phyloP scores from a whole-genome alignment of 2,329 filamentous ascomycete genomes.

The Xylariaceae sp. region DNA sequence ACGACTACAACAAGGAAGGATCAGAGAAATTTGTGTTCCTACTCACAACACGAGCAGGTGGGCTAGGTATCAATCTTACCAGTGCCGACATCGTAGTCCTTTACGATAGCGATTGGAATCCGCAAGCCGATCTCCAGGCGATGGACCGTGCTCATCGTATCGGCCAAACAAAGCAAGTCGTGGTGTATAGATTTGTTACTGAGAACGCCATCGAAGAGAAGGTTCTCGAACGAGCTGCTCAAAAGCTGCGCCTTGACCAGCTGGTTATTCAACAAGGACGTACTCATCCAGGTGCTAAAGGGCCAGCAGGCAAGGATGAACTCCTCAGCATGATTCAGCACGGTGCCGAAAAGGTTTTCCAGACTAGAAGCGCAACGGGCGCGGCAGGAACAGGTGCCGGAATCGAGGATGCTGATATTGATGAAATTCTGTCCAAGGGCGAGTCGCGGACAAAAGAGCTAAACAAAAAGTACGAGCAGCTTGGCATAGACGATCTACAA shows the following conservation, averaged over 20 bases:
- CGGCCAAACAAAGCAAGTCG: slow-evolving; percentile 95
- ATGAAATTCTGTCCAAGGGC: slow-evolving; percentile 78
- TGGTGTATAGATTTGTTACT: slow-evolving; percentile 94
- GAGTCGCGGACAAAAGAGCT: slow-evolving; percentile 86
- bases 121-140: slow-evolving; percentile 94
- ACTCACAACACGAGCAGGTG: slow-evolving; percentile 90
- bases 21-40: slow-evolving; percentile 98
- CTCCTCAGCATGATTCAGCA: slow-evolving; percentile 98
- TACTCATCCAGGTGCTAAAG: slow-evolving; percentile 84
- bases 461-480: slow-evolving; percentile 91
- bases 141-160: slow-evolving; percentile 99
- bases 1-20: slow-evolving; percentile 93
- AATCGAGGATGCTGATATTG: slow-evolving; percentile 84
- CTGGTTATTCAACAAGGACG: slow-evolving; percentile 97
- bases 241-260: slow-evolving; percentile 94
- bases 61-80: slow-evolving; percentile 94
- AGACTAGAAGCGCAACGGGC: slow-evolving; percentile 63
- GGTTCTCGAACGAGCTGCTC: slow-evolving; percentile 90
- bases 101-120: slow-evolving; percentile 98
- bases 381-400: slow-evolving; percentile 57
- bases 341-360: slow-evolving; percentile 91
- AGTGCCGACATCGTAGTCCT: slow-evolving; percentile 92
- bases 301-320: slow-evolving; percentile 92
- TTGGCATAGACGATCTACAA: slow-evolving; percentile 93
- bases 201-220: slow-evolving; percentile 99